Evolutionary conservation across 345 rosid genomes (phyloP).

Genomic region (Durio zibethinus): DNA sequence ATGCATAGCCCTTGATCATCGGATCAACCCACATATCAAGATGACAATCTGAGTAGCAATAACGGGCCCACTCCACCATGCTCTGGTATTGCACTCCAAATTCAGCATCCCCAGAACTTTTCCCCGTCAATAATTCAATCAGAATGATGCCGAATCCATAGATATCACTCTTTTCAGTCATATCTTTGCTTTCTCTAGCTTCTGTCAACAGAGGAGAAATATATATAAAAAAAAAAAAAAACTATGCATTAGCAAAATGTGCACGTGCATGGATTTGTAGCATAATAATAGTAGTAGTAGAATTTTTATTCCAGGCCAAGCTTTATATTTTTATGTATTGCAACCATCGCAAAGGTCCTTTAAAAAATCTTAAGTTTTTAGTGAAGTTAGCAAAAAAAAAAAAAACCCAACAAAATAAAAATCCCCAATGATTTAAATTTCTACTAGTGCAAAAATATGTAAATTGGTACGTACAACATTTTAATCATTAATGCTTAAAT

Average conservation of each 20-base stretch:
- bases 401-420: too few relatives aligned
- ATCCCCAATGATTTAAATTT: too few relatives aligned
- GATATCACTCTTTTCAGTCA: conserved; percentile 59
- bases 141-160: conserved; percentile 70
- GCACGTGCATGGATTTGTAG: neutral
- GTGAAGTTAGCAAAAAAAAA: too few relatives aligned
- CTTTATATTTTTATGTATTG: too few relatives aligned
- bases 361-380: too few relatives aligned
- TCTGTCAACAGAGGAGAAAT: conserved; percentile 34
- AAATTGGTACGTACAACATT: too few relatives aligned
- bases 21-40: conserved; percentile 69
- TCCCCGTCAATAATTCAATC: conserved; percentile 66
- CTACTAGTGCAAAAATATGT: too few relatives aligned
- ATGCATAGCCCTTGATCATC: conserved; percentile 29
- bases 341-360: too few relatives aligned
- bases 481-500: too few relatives aligned
- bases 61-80: conserved; percentile 68
- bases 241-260: neutral
- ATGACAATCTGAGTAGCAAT: conserved; percentile 71
- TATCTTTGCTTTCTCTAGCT: conserved; percentile 46
- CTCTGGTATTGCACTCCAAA: conserved; percentile 41
- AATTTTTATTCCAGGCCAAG: neutral
- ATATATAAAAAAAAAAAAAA: neutral
- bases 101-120: conserved; percentile 52
- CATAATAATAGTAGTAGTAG: too few relatives aligned